Evolutionary conservation across 306 rosid species (phyloP).

Genomic region (Vigna hirtella): DNA sequence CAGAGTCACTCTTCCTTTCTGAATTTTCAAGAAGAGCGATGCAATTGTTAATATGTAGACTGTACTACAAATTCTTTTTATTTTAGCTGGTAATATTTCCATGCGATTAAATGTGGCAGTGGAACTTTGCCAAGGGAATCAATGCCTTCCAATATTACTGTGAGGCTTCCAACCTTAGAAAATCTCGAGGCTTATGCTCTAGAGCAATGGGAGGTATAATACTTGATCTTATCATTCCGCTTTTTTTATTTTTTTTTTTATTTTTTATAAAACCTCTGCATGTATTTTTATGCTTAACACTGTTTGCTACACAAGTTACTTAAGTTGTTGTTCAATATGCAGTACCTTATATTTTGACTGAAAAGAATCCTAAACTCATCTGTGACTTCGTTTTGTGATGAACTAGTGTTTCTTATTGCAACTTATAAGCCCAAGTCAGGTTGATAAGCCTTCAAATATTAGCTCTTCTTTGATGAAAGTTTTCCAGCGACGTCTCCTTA

Average conservation of each 20-base stretch:
- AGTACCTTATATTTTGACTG: constrained; percentile 39
- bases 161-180: constrained; percentile 82
- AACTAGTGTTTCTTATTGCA: constrained; percentile 90
- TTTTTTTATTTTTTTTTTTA: background rate
- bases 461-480: constrained; percentile 89
- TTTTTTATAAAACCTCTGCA: background rate
- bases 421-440: constrained; percentile 85
- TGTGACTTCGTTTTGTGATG: constrained; percentile 57
- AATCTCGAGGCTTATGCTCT: constrained; percentile 86
- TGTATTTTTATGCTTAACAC: background rate
- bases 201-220: constrained; percentile 87
- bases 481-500: constrained; percentile 89
- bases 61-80: constrained; percentile 34
- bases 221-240: constrained; percentile 37
- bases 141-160: constrained; percentile 86
- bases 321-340: constrained; percentile 26
- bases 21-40: constrained; percentile 11
- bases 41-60: constrained; percentile 19
- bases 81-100: constrained; percentile 46
- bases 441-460: constrained; percentile 76
- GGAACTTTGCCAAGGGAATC: constrained; percentile 96
- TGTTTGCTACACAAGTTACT: constrained; percentile 5
- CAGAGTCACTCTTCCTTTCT: constrained; percentile 39
- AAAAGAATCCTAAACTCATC: constrained; percentile 43
- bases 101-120: constrained; percentile 59